These are phyloP conservation scores for Astrothelium subdiscretum DNA, from an alignment of 495 filamentous ascomycete genomes.

Conservation along the genomic window DNA sequence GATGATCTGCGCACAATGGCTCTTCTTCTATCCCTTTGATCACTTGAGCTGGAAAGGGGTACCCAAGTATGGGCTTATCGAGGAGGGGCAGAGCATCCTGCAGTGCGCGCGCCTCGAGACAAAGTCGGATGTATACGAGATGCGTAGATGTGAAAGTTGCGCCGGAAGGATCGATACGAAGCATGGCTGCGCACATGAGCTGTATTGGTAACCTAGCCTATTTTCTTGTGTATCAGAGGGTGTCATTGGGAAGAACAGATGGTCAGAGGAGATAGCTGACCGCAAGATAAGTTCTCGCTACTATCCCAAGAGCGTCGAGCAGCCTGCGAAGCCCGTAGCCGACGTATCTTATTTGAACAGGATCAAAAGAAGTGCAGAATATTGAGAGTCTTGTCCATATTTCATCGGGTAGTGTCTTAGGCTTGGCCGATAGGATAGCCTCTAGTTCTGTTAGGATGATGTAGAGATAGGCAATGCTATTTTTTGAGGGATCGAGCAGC, in stretches of 20 bases:
- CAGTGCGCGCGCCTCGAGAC: slow-evolving; percentile 44
- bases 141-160: slow-evolving; percentile 61
- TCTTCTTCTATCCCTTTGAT: slow-evolving; percentile 17
- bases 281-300: slow-evolving; percentile 32
- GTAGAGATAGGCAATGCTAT: slow-evolving; percentile 24
- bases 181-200: slow-evolving; percentile 40
- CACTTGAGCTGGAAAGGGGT: slow-evolving; percentile 39
- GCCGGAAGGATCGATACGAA: slow-evolving; percentile 60
- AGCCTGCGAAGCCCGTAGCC: slow-evolving; percentile 42
- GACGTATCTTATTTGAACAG: slow-evolving; percentile 47
- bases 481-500: slow-evolving; percentile 23
- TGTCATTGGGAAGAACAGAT: not conserved
- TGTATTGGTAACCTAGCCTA: not conserved
- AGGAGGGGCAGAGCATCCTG: slow-evolving; percentile 50
- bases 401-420: slow-evolving; percentile 12
- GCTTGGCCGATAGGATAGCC: slow-evolving; percentile 6
- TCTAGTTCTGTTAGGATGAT: slow-evolving; percentile 13
- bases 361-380: slow-evolving; percentile 45
- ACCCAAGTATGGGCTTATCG: slow-evolving; percentile 55
- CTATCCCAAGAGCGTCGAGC: slow-evolving; percentile 34
- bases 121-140: slow-evolving; percentile 47
- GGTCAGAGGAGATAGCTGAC: slow-evolving; percentile 23
- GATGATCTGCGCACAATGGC: slow-evolving; percentile 18
- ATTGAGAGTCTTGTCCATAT: slow-evolving; percentile 25
- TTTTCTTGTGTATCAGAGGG: not conserved